A percentile compares a stretch with the other conserved stretches of the same genome.
Conservation (phyloP, 2,329 filamentous ascomycete species). For the Hawksworthiomyces lignivorus region DNA sequence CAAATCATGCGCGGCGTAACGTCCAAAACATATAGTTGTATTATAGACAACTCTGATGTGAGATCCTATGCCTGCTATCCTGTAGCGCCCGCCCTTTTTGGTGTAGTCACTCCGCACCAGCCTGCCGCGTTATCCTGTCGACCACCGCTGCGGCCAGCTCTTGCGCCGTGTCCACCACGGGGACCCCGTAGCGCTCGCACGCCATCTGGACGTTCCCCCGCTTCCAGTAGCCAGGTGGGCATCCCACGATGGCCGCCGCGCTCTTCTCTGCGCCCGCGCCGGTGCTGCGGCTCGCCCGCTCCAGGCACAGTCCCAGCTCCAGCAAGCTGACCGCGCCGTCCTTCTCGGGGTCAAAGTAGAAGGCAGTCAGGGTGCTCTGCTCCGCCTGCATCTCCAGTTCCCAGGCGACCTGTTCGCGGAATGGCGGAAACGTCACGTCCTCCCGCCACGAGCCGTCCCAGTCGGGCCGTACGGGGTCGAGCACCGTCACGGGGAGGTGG, state of each 20-base stretch:
- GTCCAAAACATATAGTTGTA: too few species aligned
- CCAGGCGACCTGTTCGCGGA: conserved; percentile 50
- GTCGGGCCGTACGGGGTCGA: conserved; percentile 47
- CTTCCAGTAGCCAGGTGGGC: conserved; percentile 44
- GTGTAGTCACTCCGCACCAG: too few species aligned
- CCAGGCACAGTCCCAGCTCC: conserved; percentile 48
- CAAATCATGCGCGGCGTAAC: too few species aligned
- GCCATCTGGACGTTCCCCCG: conserved; percentile 54
- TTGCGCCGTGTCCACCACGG: conserved; percentile 33
- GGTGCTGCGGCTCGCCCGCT: conserved; percentile 26
- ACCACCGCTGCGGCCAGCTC: conserved; percentile 24
- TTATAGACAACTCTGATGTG: too few species aligned
- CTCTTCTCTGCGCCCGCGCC: too few species aligned
- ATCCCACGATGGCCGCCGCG: conserved; percentile 48
- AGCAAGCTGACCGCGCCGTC: conserved; percentile 50
- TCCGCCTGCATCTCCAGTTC: conserved; percentile 53
- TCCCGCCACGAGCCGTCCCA: conserved; percentile 50
- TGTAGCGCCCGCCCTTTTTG: too few species aligned
- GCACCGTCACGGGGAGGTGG: conserved; percentile 41
- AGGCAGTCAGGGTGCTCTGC: conserved; percentile 42
- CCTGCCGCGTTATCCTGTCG: too few species aligned
- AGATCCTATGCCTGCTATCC: too few species aligned
- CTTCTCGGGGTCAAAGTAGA: conserved; percentile 48
- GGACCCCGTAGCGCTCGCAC: conserved; percentile 39
- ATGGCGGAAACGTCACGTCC: conserved; percentile 37